These are phyloP conservation scores for Cinnamomum chago DNA, from an alignment of 164 flowering plant species.

Conservation along the genomic window DNA sequence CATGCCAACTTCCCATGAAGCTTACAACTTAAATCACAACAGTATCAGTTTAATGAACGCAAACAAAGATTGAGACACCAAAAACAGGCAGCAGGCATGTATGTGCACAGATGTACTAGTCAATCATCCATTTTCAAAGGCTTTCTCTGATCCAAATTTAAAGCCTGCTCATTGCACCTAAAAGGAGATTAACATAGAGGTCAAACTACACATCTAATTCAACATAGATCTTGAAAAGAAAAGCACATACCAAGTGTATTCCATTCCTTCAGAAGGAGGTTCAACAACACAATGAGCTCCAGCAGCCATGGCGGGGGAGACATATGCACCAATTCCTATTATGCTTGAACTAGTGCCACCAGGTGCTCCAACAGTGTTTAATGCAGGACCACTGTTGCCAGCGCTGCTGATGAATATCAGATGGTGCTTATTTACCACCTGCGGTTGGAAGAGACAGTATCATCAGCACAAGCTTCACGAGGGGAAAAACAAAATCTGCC, in stretches of 20 bases:
- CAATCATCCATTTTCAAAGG: too few relatives aligned
- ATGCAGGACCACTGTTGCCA: conserved; percentile 95
- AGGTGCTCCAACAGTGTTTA: conserved; percentile 98
- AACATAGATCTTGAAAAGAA: background rate
- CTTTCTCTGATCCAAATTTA: too few relatives aligned
- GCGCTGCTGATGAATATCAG: conserved; percentile 92
- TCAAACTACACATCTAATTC: background rate
- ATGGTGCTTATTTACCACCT: conserved; percentile 90
- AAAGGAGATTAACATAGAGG: background rate
- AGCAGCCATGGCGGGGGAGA: conserved; percentile 99
- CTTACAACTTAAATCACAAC: background rate
- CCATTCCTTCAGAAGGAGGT: conserved; percentile 86
- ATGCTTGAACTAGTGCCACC: conserved; percentile 96
- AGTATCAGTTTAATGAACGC: background rate
- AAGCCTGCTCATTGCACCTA: background rate
- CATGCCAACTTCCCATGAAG: background rate
- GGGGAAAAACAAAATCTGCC: background rate
- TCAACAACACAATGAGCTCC: conserved; percentile 93
- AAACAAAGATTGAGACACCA: too few relatives aligned
- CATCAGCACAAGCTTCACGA: background rate
- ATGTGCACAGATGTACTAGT: too few relatives aligned
- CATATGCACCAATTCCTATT: conserved; percentile 95
- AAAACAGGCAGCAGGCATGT: too few relatives aligned
- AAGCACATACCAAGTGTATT: conserved; percentile 79
- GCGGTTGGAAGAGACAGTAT: conserved; percentile 5